Evolutionary conservation across 2,329 filamentous ascomycete genomes (phyloP), one percentile per base, ranked within the genome.

Genomic region (Apiospora arundinis): DNA sequence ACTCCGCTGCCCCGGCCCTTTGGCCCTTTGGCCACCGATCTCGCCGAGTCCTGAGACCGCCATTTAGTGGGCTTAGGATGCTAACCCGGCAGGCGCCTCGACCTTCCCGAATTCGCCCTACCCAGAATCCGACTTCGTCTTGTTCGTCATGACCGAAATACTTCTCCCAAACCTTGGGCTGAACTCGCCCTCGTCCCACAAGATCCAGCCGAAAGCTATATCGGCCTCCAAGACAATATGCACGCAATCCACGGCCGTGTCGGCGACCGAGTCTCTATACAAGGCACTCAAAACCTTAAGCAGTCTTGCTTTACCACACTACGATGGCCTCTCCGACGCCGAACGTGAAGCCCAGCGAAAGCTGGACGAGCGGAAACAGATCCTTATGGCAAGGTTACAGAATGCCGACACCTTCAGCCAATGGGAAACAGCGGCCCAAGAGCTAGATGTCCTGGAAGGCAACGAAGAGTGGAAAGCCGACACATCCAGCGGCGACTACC

Each of bases 381-480:
- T 92, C 12, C 80, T 95, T 56, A 87, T 89, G 72, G 79, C 90
- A 73, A 88, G 88, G 73, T 87, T 95, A 86, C 89, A 90, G 74
- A 89, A 90, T 82, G 93, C 94, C 73, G 87, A 89, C 72, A 89
- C 89, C 0, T 88, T 91, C 75, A 83, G 87, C 68, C 90, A 95
- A 78, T 98, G 95, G 94, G 88, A 91, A 75, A 84, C 84, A 21
- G 92, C 93, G 12, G 95, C 95, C 2, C 86, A 86, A 60, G 92
- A 95, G 78, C 88, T 98, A 60, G 95, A 98, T 78, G 80, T 86
- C 12, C 84, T 97, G 18, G 94, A 97, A 79, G 91, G 91, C 65
- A 94, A 95, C 78, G 91, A 95, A 75, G 83, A 85, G 40, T 97
- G 95, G 95, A 97, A 97, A 80, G 80, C 85, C 44, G 89, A 93